phyloP scores from a whole-genome alignment of 2,329 filamentous ascomycete genomes.

The Passalora sequoiae region DNA sequence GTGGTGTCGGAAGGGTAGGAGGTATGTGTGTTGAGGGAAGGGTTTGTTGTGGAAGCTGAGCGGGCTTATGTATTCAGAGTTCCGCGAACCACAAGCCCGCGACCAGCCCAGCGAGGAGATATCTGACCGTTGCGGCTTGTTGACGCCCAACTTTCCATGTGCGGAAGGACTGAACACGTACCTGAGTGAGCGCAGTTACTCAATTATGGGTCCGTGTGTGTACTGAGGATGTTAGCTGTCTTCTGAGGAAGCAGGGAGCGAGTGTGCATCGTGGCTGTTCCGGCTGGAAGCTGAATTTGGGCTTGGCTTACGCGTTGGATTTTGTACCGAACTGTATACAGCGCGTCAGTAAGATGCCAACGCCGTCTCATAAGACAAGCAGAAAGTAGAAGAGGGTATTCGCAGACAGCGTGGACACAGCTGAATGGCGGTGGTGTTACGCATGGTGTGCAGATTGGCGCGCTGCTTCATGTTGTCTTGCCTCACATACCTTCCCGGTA shows the following conservation, averaged over 20 bases:
- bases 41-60: background rate
- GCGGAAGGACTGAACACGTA: background rate
- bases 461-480: too few relatives aligned
- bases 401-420: too few relatives aligned
- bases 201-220: background rate
- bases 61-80: conserved; percentile 2
- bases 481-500: too few relatives aligned
- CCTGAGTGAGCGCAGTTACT: background rate
- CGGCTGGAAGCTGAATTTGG: background rate
- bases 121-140: background rate
- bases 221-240: background rate
- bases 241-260: background rate
- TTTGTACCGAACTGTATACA: too few relatives aligned
- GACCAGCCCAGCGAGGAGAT: background rate
- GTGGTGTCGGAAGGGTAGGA: background rate
- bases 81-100: too few relatives aligned
- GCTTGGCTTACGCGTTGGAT: conserved; percentile 2
- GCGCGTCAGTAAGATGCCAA: too few relatives aligned
- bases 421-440: too few relatives aligned
- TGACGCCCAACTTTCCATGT: background rate
- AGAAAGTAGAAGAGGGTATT: too few relatives aligned
- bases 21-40: background rate
- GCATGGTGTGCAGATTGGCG: too few relatives aligned
- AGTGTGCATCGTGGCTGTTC: background rate
- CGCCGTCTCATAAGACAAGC: too few relatives aligned